A percentile compares a stretch with the other conserved stretches of the same genome.
These are phyloP conservation scores for Nymphaea colorata DNA, from an alignment of 164 flowering plant species.

Conservation along the genomic window DNA sequence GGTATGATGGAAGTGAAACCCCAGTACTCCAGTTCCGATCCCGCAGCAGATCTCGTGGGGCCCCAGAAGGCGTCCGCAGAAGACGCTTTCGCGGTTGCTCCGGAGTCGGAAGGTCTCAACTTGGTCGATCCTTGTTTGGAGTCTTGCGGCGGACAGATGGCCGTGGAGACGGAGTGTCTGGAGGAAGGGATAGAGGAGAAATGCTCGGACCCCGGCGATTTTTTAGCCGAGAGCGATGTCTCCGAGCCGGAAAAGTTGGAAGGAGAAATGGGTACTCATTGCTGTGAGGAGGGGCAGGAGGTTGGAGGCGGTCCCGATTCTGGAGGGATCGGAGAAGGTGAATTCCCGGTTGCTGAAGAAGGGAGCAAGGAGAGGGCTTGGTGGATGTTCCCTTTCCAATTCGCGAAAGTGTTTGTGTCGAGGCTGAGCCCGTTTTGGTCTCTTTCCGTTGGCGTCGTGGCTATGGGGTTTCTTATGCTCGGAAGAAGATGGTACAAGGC, in stretches of 20 bases:
- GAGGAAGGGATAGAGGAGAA: background rate
- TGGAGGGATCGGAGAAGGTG: background rate
- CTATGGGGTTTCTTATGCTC: background rate
- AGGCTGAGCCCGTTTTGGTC: background rate
- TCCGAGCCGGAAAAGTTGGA: background rate
- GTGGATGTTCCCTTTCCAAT: background rate
- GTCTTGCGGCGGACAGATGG: background rate
- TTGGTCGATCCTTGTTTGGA: conserved; percentile 1
- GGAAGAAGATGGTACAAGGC: background rate
- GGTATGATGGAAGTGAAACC: background rate
- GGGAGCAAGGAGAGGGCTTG: background rate
- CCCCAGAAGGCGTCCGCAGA: background rate
- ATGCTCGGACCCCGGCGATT: background rate
- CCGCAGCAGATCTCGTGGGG: background rate
- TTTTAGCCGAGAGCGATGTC: background rate
- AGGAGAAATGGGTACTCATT: background rate
- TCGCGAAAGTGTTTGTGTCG: background rate
- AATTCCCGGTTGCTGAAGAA: background rate
- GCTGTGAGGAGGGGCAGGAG: background rate
- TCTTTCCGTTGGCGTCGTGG: background rate
- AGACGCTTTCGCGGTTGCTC: background rate
- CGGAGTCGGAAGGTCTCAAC: background rate
- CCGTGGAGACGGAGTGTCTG: background rate
- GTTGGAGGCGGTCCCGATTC: background rate
- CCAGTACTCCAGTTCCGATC: background rate